These are phyloP conservation scores for Myxozyma nipponensis DNA, from an alignment of 805 yeast genomes.

Conservation along the genomic window DNA sequence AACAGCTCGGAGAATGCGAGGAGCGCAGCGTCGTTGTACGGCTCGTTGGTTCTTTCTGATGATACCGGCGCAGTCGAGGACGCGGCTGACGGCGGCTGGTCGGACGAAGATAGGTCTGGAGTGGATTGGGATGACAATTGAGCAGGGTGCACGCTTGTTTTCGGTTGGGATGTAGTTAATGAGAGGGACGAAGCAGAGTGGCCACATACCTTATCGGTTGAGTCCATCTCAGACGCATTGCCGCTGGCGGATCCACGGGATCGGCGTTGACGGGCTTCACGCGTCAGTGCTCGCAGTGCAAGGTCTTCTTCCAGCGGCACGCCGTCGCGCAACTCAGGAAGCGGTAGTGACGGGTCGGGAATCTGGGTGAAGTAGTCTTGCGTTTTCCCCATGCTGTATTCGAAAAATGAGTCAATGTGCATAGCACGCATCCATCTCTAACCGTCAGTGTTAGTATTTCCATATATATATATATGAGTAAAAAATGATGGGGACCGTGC, in stretches of 20 bases:
- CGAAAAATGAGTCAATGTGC: slow-evolving; percentile 29
- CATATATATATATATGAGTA: background rate
- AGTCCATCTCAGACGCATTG: background rate
- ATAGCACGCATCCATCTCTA: slow-evolving; percentile 28
- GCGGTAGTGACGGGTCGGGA: slow-evolving; percentile 16
- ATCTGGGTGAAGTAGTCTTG: slow-evolving; percentile 19
- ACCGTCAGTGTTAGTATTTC: background rate
- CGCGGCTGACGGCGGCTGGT: no score
- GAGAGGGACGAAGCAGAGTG: slow-evolving; percentile 2
- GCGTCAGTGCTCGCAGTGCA: slow-evolving; percentile 22
- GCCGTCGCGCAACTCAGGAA: slow-evolving; percentile 14
- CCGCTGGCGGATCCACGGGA: slow-evolving; percentile 1
- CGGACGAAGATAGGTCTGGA: no score
- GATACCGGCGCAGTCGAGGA: no score
- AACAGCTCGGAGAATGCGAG: no score
- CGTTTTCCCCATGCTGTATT: slow-evolving; percentile 21
- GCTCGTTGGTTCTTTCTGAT: no score
- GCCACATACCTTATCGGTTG: slow-evolving; percentile 9
- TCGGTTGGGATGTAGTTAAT: no score
- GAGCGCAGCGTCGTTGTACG: no score
- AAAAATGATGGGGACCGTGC: background rate
- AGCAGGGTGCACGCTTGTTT: no score
- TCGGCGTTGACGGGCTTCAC: slow-evolving; percentile 12
- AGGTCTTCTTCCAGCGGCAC: slow-evolving; percentile 27
- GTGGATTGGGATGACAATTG: no score